These are phyloP conservation scores for Ajuga chamaepitys DNA, from an alignment of 257 asterid genomes.

Conservation along the genomic window DNA sequence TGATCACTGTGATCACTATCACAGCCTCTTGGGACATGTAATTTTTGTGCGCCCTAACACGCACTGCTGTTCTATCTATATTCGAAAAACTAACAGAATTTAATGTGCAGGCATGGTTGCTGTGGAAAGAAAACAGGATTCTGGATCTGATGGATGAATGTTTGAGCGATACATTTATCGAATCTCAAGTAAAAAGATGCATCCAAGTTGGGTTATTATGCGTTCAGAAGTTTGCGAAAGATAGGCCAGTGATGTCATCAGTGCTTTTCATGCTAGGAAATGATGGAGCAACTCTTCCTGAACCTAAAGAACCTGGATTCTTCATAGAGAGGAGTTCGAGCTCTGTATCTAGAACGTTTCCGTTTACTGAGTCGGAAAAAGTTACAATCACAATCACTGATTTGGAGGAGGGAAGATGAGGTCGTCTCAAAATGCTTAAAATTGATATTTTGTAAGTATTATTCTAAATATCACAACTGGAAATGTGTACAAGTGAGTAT, in stretches of 20 bases:
- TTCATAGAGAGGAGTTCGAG: background rate
- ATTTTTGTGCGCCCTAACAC: background rate
- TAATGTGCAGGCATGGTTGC: conserved; percentile 31
- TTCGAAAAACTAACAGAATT: background rate
- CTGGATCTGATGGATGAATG: conserved; percentile 28
- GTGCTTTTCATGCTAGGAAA: conserved; percentile 31
- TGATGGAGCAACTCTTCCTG: conserved; percentile 23
- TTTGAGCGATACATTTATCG: conserved; percentile 6
- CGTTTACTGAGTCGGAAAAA: background rate
- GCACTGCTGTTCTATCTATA: too few relatives aligned
- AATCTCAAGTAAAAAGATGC: conserved; percentile 37
- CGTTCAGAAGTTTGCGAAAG: conserved; percentile 24
- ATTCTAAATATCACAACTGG: too few relatives aligned
- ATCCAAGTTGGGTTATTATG: conserved; percentile 37
- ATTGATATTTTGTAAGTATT: too few relatives aligned
- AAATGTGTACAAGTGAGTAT: too few relatives aligned
- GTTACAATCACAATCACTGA: background rate
- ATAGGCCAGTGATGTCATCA: conserved; percentile 33
- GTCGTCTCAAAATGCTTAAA: background rate
- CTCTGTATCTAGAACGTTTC: background rate
- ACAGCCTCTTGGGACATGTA: conserved; percentile 34
- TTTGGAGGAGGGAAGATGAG: background rate
- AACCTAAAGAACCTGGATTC: conserved; percentile 40
- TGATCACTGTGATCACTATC: conserved; percentile 7
- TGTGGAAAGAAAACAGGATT: conserved; percentile 21